Conservation (phyloP, 305 asterid genomes). For the Petunia hybrid region DNA sequence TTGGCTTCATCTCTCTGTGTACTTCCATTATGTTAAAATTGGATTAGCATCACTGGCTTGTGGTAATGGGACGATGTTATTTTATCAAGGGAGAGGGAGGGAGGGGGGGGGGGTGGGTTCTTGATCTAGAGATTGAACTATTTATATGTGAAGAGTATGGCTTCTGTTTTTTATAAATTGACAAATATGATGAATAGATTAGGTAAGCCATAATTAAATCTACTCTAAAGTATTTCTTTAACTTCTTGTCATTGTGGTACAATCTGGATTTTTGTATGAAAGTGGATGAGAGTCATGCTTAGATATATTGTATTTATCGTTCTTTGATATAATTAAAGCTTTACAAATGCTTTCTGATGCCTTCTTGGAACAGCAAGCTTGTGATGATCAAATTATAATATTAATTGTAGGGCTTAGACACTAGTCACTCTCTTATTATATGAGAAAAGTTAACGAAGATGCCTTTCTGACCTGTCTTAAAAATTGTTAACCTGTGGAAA, state of each 20-base stretch:
- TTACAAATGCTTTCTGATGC: no score
- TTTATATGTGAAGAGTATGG: background rate
- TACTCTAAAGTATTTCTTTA: background rate
- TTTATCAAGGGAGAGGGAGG: background rate
- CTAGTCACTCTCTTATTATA: no score
- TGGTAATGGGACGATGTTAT: background rate
- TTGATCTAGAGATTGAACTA: slow-evolving; percentile 5
- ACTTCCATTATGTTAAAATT: background rate
- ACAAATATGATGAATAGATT: background rate
- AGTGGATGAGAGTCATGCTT: background rate
- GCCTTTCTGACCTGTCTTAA: no score
- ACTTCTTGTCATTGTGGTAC: background rate
- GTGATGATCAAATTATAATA: no score
- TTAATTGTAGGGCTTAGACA: no score
- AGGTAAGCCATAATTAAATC: background rate
- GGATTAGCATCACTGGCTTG: background rate
- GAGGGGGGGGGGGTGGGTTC: background rate
- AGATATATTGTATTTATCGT: no score
- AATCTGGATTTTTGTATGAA: background rate
- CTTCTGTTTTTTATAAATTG: background rate
- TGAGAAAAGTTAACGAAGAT: no score
- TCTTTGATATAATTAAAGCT: no score
- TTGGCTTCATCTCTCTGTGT: slow-evolving; percentile 21
- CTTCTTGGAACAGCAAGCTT: no score
- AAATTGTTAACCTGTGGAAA: no score